These are phyloP conservation scores for Debaryomycetaceae sp. DNA, from an alignment of 1,139 yeast genomes.

Conservation along the genomic window DNA sequence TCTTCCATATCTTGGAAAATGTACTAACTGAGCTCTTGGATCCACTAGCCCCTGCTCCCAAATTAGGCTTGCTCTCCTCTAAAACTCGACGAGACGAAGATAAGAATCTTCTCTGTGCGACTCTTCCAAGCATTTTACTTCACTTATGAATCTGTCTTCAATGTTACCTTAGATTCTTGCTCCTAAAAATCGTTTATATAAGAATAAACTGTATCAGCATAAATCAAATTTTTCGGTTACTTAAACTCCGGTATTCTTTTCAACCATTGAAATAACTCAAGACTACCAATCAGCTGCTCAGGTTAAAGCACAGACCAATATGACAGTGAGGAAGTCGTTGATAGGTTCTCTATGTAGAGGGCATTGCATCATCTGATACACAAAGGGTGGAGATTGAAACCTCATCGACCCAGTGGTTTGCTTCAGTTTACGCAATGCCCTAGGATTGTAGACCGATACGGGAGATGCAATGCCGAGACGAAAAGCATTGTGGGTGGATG, in stretches of 20 bases:
- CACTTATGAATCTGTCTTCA: background rate
- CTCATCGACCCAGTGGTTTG: too few relatives aligned
- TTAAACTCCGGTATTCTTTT: background rate
- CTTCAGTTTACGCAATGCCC: too few relatives aligned
- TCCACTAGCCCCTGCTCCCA: background rate
- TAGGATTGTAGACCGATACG: background rate
- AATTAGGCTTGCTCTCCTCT: constrained; percentile 6
- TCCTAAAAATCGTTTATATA: too few relatives aligned
- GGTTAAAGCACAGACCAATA: too few relatives aligned
- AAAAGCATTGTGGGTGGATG: background rate
- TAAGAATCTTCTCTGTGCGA: constrained; percentile 16
- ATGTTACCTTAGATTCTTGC: background rate
- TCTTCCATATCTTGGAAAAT: constrained; percentile 17
- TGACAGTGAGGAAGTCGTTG: too few relatives aligned
- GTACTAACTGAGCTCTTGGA: background rate
- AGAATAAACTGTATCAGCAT: too few relatives aligned
- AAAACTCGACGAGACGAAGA: constrained; percentile 13
- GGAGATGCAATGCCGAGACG: background rate
- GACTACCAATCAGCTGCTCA: background rate
- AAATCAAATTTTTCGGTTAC: background rate
- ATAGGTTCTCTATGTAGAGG: too few relatives aligned
- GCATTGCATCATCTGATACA: too few relatives aligned
- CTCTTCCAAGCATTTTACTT: constrained; percentile 7
- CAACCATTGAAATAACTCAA: background rate
- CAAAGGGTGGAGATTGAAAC: too few relatives aligned